Conservation (phyloP, 169 alveolate genomes). For the Plasmodium cynomolgi region DNA sequence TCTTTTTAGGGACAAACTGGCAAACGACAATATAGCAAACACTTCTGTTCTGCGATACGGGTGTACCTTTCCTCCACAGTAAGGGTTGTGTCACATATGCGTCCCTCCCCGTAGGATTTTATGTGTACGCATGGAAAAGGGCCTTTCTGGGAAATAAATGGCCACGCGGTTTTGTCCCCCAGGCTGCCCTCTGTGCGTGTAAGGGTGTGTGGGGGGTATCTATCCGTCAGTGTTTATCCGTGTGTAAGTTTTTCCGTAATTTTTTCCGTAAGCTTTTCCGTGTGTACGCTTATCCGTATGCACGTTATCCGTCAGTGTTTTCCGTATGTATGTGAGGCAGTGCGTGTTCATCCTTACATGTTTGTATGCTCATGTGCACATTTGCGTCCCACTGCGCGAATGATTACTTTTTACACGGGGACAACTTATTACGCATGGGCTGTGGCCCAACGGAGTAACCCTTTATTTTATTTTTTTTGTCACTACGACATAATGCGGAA, state of each 20-base stretch:
- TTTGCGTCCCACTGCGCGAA: not conserved
- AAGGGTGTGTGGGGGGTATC: not conserved
- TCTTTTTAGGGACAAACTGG: not conserved
- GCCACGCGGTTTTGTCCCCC: not conserved
- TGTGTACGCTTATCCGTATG: not conserved
- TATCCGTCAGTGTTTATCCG: not conserved
- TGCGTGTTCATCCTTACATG: not conserved
- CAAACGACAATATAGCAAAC: not conserved
- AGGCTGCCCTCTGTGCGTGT: not conserved
- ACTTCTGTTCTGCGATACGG: not conserved
- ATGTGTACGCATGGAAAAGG: not conserved
- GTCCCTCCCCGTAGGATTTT: not conserved
- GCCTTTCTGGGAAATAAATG: not conserved
- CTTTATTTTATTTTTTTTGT: not conserved
- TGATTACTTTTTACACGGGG: not conserved
- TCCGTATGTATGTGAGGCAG: not conserved
- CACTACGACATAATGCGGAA: not conserved
- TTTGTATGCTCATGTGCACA: not conserved
- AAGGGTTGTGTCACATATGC: not conserved
- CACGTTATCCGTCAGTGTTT: not conserved
- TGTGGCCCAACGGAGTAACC: not conserved
- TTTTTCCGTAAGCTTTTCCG: not conserved
- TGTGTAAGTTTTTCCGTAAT: not conserved
- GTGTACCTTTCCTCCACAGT: not conserved
- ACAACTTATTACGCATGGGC: not conserved